phyloP scores from a whole-genome alignment of 768 basidiomycete genomes.

The Amanita exitialis region DNA sequence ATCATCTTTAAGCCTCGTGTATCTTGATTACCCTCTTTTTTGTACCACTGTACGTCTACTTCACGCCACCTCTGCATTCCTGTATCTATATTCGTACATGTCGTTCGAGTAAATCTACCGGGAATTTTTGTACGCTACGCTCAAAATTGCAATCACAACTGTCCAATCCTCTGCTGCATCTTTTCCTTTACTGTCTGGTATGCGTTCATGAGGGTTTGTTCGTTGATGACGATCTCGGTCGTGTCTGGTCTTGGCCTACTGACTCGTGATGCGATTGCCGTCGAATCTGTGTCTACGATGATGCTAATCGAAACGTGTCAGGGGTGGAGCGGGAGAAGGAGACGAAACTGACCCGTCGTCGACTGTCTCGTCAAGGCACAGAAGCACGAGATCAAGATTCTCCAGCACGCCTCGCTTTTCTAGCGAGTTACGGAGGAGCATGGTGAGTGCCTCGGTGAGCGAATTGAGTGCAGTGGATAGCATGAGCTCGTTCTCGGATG shows the following conservation, averaged over 20 bases:
- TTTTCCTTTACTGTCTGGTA: conserved; percentile 85
- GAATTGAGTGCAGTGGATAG: conserved; percentile 76
- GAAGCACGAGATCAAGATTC: conserved; percentile 84
- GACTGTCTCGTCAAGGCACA: conserved; percentile 94
- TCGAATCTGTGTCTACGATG: conserved; percentile 92
- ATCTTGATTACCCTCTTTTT: background rate
- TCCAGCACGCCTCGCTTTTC: conserved; percentile 94
- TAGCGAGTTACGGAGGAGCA: conserved; percentile 84
- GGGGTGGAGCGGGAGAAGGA: background rate
- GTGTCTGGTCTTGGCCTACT: conserved; percentile 89
- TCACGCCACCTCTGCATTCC: background rate
- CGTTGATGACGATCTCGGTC: conserved; percentile 96
- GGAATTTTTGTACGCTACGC: background rate
- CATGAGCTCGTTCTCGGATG: conserved; percentile 94
- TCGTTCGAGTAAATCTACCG: background rate
- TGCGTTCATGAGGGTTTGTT: conserved; percentile 90
- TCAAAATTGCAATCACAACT: conserved; percentile 40
- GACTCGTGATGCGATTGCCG: conserved; percentile 92
- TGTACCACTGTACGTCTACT: background rate
- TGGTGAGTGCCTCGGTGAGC: conserved; percentile 75
- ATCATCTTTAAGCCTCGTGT: conserved; percentile 1
- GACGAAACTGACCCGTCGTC: conserved; percentile 80
- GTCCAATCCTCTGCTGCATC: conserved; percentile 75
- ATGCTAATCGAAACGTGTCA: conserved; percentile 40
- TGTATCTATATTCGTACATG: background rate